Conservation (phyloP, 345 rosid species). For the Euphorbia pulcherrima region DNA sequence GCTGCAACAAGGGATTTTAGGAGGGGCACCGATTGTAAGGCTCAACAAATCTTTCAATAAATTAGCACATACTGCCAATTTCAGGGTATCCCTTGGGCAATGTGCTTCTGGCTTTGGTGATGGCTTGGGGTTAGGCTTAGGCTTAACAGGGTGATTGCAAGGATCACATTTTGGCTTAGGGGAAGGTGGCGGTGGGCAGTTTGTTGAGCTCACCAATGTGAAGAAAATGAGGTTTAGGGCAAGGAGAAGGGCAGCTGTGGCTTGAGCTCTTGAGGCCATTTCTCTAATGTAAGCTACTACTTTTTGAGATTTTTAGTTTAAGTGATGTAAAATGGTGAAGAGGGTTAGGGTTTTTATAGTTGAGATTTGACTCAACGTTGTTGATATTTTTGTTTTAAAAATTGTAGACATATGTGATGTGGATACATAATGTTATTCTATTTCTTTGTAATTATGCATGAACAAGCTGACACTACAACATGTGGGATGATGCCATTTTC, state of each 20-base stretch:
- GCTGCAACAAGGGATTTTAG: constrained; percentile 58
- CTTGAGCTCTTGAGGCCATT: constrained; percentile 41
- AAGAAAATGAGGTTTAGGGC: constrained; percentile 60
- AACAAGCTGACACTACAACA: too few species aligned
- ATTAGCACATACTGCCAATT: constrained; percentile 59
- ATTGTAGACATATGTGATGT: background rate
- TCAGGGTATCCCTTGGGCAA: constrained; percentile 67
- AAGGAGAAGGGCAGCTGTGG: constrained; percentile 45
- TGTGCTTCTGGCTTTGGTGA: constrained; percentile 9
- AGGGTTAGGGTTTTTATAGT: background rate
- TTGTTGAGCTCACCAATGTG: constrained; percentile 47
- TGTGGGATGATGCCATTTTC: too few species aligned
- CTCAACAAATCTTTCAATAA: constrained; percentile 43
- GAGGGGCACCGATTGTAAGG: constrained; percentile 48
- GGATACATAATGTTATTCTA: too few species aligned
- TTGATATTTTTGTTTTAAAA: background rate
- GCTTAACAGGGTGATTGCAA: too few species aligned
- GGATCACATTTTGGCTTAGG: too few species aligned
- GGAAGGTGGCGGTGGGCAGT: too few species aligned
- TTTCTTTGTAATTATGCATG: too few species aligned
- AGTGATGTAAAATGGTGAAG: background rate
- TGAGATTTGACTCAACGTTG: background rate
- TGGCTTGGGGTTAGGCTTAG: too few species aligned
- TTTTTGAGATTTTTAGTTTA: background rate
- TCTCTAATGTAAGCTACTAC: background rate